phyloP scores from a whole-genome alignment of 768 basidiomycete genomes.

The Rhodotorula sphaerocarpa region DNA sequence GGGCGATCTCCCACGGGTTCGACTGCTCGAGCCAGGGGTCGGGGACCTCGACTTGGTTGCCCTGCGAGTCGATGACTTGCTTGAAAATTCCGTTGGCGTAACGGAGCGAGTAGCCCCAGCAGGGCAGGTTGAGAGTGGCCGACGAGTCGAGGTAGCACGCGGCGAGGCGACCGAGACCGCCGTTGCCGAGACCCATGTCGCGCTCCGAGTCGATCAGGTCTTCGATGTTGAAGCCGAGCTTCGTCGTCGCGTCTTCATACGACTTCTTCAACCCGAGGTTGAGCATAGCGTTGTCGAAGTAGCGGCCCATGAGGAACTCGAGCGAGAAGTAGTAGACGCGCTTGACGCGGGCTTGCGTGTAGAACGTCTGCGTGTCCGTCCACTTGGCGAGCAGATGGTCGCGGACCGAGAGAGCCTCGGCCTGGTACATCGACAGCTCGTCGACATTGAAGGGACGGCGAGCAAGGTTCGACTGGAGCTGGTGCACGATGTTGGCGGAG shows the following conservation, averaged over 20 bases:
- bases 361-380: conserved; percentile 37
- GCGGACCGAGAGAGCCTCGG: conserved; percentile 73
- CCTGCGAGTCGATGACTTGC: conserved; percentile 59
- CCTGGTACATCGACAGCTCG: conserved; percentile 81
- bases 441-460: conserved; percentile 84
- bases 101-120: conserved; percentile 73
- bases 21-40: conserved; percentile 85
- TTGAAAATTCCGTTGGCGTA: conserved; percentile 58
- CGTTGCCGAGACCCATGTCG: conserved; percentile 83
- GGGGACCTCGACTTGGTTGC: conserved; percentile 50
- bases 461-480: conserved; percentile 60
- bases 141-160: conserved; percentile 92
- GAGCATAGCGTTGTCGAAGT: conserved; percentile 53
- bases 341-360: conserved; percentile 44
- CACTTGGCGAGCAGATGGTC: conserved; percentile 56
- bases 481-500: conserved; percentile 16
- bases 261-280: conserved; percentile 76
- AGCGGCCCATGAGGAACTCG: conserved; percentile 53
- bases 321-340: conserved; percentile 79
- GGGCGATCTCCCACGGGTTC: conserved; percentile 49
- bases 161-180: conserved; percentile 88
- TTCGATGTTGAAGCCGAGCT: conserved; percentile 63
- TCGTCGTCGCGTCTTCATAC: conserved; percentile 58
- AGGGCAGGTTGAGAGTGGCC: conserved; percentile 77
- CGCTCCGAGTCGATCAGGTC: conserved; percentile 68